phyloP scores from a whole-genome alignment of 1,284 basidiomycete genomes.

The Cryptococcus floricola region DNA sequence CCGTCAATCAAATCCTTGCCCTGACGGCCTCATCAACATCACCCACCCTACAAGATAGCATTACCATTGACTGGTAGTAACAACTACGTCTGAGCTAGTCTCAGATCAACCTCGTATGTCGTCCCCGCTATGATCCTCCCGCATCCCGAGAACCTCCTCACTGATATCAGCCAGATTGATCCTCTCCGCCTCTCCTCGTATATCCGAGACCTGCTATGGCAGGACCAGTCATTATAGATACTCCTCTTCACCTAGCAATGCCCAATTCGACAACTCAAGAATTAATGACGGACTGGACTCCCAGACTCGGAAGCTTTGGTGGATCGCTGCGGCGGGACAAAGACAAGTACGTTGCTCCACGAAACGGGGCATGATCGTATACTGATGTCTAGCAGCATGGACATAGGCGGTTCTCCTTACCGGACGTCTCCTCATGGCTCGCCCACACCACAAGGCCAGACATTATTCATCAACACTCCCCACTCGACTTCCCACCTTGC shows the following conservation, averaged over 20 bases:
- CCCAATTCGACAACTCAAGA: constrained; percentile 15
- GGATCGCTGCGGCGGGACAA: constrained; percentile 11
- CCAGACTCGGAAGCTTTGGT: constrained; percentile 15
- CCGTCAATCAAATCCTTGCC: too few relatives aligned
- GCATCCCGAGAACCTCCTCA: too few relatives aligned
- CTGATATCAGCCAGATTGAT: too few relatives aligned
- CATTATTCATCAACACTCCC: constrained; percentile 10
- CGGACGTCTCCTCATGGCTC: background rate
- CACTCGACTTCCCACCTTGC: constrained; percentile 10
- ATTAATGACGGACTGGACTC: constrained; percentile 23
- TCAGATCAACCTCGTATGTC: too few relatives aligned
- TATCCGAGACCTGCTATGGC: constrained; percentile 11
- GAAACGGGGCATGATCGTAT: too few relatives aligned
- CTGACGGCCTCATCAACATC: too few relatives aligned
- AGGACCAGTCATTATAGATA: constrained; percentile 19
- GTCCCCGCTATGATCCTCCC: too few relatives aligned
- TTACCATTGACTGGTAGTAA: too few relatives aligned
- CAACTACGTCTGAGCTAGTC: too few relatives aligned
- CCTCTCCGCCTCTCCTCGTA: too few relatives aligned
- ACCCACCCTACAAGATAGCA: too few relatives aligned
- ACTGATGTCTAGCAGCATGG: too few relatives aligned
- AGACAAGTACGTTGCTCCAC: constrained; percentile 11
- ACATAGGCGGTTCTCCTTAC: background rate
- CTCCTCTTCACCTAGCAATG: constrained; percentile 7
- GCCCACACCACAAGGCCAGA: constrained; percentile 17